Base-by-base conservation (phyloP, 495 filamentous ascomycete species). In the Trichoderma erinaceum region DNA sequence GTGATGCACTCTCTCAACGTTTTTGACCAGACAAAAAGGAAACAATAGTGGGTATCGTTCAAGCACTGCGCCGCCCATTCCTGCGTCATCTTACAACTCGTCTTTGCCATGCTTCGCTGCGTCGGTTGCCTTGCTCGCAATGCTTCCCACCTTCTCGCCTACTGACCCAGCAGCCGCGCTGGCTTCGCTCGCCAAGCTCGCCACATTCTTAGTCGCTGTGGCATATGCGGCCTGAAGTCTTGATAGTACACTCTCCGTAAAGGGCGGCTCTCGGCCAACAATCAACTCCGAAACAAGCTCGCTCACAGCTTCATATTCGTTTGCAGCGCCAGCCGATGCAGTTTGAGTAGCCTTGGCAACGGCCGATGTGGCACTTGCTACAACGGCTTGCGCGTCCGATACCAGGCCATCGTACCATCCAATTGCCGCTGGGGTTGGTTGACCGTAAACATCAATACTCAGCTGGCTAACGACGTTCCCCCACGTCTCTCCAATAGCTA, bases 191-290 rank as follows among this genome's bases (percentile, higher is more conserved):
- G 74, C 77, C 11, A 78, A 44, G 66, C 76, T 79, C 16, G 75
- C 75, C 1, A 72, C 76, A 0, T 77, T 77, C 0, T 75, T 68
- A 16, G 71, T 23, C 2, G 74, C 75, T 0, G 75, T 77, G 0
- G 75, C 73, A 61, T 87, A 86, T 0, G 87, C 90, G 3, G 85
- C 86, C 41, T 82, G 83, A 7, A 97, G 82, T 25, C 89, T 84
- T 67, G 80, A 87, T 79, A 92, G 84, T 0, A 93, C 89, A 68
- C 88, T 90, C 70, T 97, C 91, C 0, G 90, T 92, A 72, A 91
- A 97, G 16, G 87, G 84, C 6, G 91, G 89, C 74, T 97, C 91
- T 76, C 88, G 90, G 29, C 90, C 93, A 61, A 79, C 73, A 32
- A 97, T 78, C 3, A 97, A 79, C 71, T 97, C 92, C 15, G 88